Percentiles rank a stretch among this genome's conserved stretches.
phyloP scores from a whole-genome alignment of 352 stramenopile species.

The Pilasporangium apinafurcum region DNA sequence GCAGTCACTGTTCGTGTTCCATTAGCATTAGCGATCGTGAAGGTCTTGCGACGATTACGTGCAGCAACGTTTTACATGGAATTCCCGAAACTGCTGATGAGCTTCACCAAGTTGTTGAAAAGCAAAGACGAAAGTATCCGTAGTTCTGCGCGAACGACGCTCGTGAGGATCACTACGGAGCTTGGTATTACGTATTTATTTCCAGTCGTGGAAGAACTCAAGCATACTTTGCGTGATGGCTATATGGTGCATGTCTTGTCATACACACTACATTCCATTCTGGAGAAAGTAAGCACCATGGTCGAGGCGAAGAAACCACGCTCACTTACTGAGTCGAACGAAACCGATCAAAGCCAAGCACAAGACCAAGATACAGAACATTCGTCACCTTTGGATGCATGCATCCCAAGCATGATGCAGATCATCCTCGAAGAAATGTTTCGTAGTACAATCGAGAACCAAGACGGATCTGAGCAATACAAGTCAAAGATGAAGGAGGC shows the following conservation, averaged over 20 bases:
- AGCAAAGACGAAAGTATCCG: slow-evolving; percentile 92
- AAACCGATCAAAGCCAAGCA: slow-evolving; percentile 11
- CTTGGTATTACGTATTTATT: slow-evolving; percentile 83
- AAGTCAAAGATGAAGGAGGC: slow-evolving; percentile 90
- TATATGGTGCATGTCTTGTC: slow-evolving; percentile 85
- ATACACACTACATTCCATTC: slow-evolving; percentile 80
- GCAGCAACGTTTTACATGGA: slow-evolving; percentile 87
- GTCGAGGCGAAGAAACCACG: slow-evolving; percentile 33
- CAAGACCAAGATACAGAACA: slow-evolving; percentile 25
- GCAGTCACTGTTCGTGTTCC: slow-evolving; percentile 83
- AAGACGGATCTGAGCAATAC: slow-evolving; percentile 33
- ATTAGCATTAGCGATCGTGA: slow-evolving; percentile 95
- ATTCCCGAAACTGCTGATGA: slow-evolving; percentile 92
- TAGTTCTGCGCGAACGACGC: slow-evolving; percentile 87
- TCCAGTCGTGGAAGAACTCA: slow-evolving; percentile 80
- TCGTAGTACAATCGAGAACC: slow-evolving; percentile 53
- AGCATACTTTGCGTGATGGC: slow-evolving; percentile 72
- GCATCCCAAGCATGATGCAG: slow-evolving; percentile 72
- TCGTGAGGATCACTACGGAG: slow-evolving; percentile 93
- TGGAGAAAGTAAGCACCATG: slow-evolving; percentile 72
- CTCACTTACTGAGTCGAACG: slow-evolving; percentile 19
- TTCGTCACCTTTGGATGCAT: slow-evolving; percentile 66
- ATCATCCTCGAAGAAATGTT: slow-evolving; percentile 84
- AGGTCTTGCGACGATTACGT: slow-evolving; percentile 93
- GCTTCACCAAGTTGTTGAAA: slow-evolving; percentile 82